These are phyloP conservation scores for Citrus sinensis DNA, from an alignment of 345 rosid species.

Conservation along the genomic window DNA sequence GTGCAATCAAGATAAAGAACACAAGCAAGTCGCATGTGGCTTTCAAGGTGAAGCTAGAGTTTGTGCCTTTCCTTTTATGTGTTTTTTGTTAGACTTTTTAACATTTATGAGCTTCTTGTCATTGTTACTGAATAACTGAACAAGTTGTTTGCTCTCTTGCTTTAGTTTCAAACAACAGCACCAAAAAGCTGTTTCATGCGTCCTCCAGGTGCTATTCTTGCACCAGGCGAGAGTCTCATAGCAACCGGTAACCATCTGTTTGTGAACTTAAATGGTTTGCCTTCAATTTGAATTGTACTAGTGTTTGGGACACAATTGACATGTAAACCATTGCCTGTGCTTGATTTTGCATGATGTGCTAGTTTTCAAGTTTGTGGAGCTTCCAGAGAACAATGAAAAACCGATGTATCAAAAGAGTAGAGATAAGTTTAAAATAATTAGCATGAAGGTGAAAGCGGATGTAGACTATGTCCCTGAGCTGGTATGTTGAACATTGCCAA, in stretches of 20 bases:
- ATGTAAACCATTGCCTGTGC: not conserved
- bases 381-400: conserved; percentile 90
- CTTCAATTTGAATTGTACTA: conserved; percentile 5
- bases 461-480: conserved; percentile 95
- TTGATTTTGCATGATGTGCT: conserved; percentile 17
- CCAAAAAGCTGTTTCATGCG: conserved; percentile 99
- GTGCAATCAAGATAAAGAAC: conserved; percentile 91
- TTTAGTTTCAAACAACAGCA: conserved; percentile 96
- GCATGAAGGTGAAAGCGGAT: conserved; percentile 81
- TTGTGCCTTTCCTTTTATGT: not conserved
- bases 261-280: not conserved
- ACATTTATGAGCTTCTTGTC: not conserved
- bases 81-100: not conserved
- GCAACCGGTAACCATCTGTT: conserved; percentile 66
- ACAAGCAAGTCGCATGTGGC: conserved; percentile 90
- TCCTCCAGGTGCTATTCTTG: conserved; percentile 93
- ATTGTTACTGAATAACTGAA: not conserved
- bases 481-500: conserved; percentile 44
- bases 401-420: conserved; percentile 83
- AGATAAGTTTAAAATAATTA: conserved; percentile 93
- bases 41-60: conserved; percentile 58
- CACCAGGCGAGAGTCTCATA: conserved; percentile 83
- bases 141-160: conserved; percentile 5
- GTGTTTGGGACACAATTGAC: not conserved
- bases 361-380: conserved; percentile 98